phyloP scores from a whole-genome alignment of 768 basidiomycete genomes.

The Tulasnella sp. region DNA sequence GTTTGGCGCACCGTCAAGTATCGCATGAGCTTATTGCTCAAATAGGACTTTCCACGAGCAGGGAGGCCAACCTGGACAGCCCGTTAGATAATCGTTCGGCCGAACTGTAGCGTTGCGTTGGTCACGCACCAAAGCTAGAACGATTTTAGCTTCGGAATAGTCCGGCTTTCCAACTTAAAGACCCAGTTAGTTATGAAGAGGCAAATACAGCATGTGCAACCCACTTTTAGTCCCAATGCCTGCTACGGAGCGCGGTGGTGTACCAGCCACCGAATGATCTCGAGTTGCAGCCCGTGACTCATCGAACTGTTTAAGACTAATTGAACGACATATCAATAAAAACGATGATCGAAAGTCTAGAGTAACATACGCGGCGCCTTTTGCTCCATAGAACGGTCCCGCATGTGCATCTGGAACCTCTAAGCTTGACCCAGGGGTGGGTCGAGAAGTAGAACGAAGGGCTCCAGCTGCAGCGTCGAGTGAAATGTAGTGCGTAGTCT shows the following conservation, averaged over 20 bases:
- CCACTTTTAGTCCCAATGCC: constrained; percentile 86
- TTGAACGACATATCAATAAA: not conserved
- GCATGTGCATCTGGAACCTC: not conserved
- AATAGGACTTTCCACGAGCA: constrained; percentile 96
- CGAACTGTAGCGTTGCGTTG: constrained; percentile 6
- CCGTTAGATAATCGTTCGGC: not conserved
- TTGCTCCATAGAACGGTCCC: constrained; percentile 16
- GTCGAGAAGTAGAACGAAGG: not conserved
- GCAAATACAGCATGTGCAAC: constrained; percentile 26
- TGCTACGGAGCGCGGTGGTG: constrained; percentile 77
- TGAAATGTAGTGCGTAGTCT: not conserved
- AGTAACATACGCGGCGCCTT: constrained; percentile 16
- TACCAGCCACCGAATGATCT: constrained; percentile 66
- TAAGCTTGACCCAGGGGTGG: not conserved
- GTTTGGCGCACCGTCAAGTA: constrained; percentile 72
- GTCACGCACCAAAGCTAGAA: constrained; percentile 81
- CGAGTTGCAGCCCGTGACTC: constrained; percentile 65
- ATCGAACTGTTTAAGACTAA: constrained; percentile 30
- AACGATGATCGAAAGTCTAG: not conserved
- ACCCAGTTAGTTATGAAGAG: constrained; percentile 1
- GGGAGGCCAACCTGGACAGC: constrained; percentile 79
- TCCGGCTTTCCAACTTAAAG: constrained; percentile 85
- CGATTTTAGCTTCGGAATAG: constrained; percentile 97
- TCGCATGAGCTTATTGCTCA: constrained; percentile 95
- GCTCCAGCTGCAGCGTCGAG: not conserved